Evolutionary conservation across 2,329 filamentous ascomycete species (phyloP), one percentile per base, ranked within the genome.

Genomic region (Xylariomycetidae sp.): DNA sequence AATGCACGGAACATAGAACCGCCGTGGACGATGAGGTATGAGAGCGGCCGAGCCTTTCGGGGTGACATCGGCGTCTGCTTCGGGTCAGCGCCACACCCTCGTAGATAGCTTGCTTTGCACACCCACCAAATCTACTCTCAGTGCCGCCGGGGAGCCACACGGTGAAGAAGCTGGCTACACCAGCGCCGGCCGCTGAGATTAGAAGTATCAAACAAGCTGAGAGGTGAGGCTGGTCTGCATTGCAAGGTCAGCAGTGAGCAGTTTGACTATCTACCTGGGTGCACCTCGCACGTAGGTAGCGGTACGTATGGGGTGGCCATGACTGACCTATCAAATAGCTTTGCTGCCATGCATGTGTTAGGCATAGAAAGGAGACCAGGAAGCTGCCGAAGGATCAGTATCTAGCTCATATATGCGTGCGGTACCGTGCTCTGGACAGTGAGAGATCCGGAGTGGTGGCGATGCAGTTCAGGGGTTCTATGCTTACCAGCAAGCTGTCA

Each of bases 291-390:
- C 29, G 10, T 31, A 25, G 24, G n/a, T 28, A 19, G 22, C 16
- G 18, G 7, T 6, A 9, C 14, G 29, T 2, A 6, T 16, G 3
- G 14, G 19, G 28, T 25, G 22, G 19, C 19, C 53, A 35, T 50
- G n/a, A n/a, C n/a, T n/a, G n/a, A 72, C 71, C 66, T 40, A 67
- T 63, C 33, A 74, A 53, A 14, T 65, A 67, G 44, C 72, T 68
- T 24, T 61, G 60, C 37, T 71, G 63, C 10, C 71, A 49, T 6
- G 60, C 65, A 39, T 61, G 56, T 3, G 61, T 63, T 10, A 72
- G 57, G 56, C 68, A 73, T 26, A 65, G 47, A 48, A 73, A 70
- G 3, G 68, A 71, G 28, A 58, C 46, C 10, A 68, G 47, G 39
- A 66, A 63, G 47, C 70, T 74, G 20, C 1, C 27, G 22, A 18